Evolutionary conservation across 768 basidiomycete genomes (phyloP).

Genomic region (Porphyrellus cyaneotinctus): DNA sequence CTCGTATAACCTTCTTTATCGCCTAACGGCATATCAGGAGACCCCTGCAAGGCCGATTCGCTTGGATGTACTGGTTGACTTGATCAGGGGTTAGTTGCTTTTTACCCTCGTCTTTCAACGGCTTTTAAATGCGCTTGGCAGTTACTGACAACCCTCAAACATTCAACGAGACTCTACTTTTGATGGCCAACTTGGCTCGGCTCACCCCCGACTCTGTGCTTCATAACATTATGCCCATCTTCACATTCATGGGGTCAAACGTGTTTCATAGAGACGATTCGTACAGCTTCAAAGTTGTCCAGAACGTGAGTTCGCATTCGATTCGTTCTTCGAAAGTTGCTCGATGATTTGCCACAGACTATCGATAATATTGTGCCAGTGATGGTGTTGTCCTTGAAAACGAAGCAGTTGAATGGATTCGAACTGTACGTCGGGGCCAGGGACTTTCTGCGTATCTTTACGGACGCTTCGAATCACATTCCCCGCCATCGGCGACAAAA

Average conservation of each 20-base stretch:
- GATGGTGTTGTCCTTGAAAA: conserved; percentile 76
- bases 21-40: conserved; percentile 38
- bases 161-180: conserved; percentile 85
- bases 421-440: conserved; percentile 66
- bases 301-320: conserved; percentile 55
- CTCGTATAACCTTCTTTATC: background rate
- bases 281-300: conserved; percentile 92
- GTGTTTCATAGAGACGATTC: conserved; percentile 95
- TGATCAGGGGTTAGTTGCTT: conserved; percentile 61
- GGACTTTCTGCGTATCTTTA: conserved; percentile 87
- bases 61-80: conserved; percentile 81
- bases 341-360: conserved; percentile 49
- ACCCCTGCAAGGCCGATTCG: conserved; percentile 58
- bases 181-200: conserved; percentile 80
- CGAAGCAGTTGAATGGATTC: conserved; percentile 47
- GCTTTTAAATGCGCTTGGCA: conserved; percentile 26
- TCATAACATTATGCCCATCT: conserved; percentile 95
- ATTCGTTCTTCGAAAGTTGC: background rate
- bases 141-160: conserved; percentile 91
- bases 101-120: background rate
- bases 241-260: conserved; percentile 99
- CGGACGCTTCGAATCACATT: conserved; percentile 87
- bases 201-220: conserved; percentile 88
- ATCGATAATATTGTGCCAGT: conserved; percentile 92
- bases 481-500: conserved; percentile 89